Evolutionary conservation across 495 filamentous ascomycete genomes (phyloP).

Genomic region (Sordaria brevicollis): DNA sequence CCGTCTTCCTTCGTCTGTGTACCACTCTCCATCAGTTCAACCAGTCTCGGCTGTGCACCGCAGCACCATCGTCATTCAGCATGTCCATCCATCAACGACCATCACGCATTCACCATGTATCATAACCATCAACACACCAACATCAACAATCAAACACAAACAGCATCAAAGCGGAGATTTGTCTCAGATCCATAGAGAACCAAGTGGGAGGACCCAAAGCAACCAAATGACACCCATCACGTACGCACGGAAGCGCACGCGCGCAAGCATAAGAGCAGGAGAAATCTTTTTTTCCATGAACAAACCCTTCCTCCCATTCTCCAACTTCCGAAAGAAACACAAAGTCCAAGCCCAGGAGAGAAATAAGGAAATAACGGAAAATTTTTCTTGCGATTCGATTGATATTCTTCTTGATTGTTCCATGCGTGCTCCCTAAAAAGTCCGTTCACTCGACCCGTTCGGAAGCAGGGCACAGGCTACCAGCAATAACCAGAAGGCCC

Average conservation of each 20-base stretch:
- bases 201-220: too few species aligned
- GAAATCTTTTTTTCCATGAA: background rate
- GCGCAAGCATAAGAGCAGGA: background rate
- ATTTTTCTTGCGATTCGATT: background rate
- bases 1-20: background rate
- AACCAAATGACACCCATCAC: background rate
- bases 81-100: background rate
- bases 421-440: too few species aligned
- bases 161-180: background rate
- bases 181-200: too few species aligned
- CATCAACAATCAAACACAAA: too few species aligned
- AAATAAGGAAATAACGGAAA: background rate
- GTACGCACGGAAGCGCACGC: background rate
- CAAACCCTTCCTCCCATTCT: background rate
- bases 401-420: background rate
- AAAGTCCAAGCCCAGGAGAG: background rate
- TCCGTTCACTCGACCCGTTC: too few species aligned
- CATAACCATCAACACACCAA: background rate
- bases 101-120: too few species aligned
- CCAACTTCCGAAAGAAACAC: background rate
- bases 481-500: too few species aligned
- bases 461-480: too few species aligned
- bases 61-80: background rate
- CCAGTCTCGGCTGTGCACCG: too few species aligned
- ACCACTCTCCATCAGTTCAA: background rate